Evolutionary conservation across 495 filamentous ascomycete genomes (phyloP), one percentile per base, ranked within the genome.

Genomic region (Tricharina praecox): DNA sequence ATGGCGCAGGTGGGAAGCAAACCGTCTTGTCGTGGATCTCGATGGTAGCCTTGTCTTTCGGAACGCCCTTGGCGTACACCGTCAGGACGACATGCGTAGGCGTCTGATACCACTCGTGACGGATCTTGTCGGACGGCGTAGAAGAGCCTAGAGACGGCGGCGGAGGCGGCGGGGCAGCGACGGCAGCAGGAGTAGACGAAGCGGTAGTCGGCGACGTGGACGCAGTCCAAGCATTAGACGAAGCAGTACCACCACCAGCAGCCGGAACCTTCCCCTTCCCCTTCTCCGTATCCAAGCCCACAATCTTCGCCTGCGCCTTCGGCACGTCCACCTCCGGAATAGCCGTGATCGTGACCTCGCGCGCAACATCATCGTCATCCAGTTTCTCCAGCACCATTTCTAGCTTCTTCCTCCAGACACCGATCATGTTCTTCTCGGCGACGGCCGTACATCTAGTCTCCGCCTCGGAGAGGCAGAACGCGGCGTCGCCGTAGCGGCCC

Each of bases 81-180:
- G 76, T 77, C 47, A 86, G 70, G 13, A 76, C 73, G 23, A 86
- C 76, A 13, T 66, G 71, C 2, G 76, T 71, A 4, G 58, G 55
- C 2, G 75, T 81, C 55, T 88, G 83, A 64, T 83, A 86, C 79
- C 80, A 86, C 45, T 87, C 83, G 54, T 85, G 73, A 9, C 81
- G 71, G 49, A 85, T 75, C 61, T 82, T 82, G 55, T 68, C 65
- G 10, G 67, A 64, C 0, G 73, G 68, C 16, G 75, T 76, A 35
- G 66, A 67, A 3, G 62, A 63, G 10, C 58, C 59, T 36, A 55
- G 52, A 15, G 53, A 11, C 23, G 47, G 23, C 23, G 53, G 19
- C 13, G 49, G 18, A 3, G 49, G 25, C 4, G 46, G 23, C 7
- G 49, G 37, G 4, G 49, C 13, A 16, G 41, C 9, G 11, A 44